Evolutionary conservation across 1,284 basidiomycete genomes (phyloP).

Genomic region (Boletus holoroseus): DNA sequence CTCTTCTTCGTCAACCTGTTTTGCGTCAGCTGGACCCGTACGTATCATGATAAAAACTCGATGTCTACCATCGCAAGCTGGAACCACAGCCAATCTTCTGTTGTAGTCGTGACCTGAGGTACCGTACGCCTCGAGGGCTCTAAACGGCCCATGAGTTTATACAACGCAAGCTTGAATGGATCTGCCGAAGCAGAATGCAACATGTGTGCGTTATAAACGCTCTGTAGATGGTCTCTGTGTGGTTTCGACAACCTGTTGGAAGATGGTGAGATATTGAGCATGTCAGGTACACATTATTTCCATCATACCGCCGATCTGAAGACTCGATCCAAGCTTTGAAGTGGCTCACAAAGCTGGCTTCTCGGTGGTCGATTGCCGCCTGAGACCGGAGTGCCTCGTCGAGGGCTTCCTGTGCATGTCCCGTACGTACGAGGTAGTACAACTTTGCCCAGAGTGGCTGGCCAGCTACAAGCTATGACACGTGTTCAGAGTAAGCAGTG

Average conservation of each 20-base stretch:
- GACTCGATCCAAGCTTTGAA: slow-evolving; percentile 87
- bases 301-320: slow-evolving; percentile 62
- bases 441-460: slow-evolving; percentile 90
- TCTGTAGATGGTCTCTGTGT: slow-evolving; percentile 79
- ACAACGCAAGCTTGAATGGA: slow-evolving; percentile 93
- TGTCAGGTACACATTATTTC: slow-evolving; percentile 1
- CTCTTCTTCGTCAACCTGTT: slow-evolving; percentile 68
- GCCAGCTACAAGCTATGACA: slow-evolving; percentile 65
- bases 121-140: slow-evolving; percentile 82
- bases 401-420: slow-evolving; percentile 77
- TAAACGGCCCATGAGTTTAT: slow-evolving; percentile 92
- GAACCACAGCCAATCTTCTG: slow-evolving; percentile 99
- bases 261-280: slow-evolving; percentile 4
- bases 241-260: slow-evolving; percentile 62
- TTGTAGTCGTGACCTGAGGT: slow-evolving; percentile 81
- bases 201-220: slow-evolving; percentile 91
- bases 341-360: slow-evolving; percentile 79
- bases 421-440: slow-evolving; percentile 87
- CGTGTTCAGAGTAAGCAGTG: background rate
- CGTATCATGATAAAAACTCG: background rate
- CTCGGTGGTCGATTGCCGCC: slow-evolving; percentile 71
- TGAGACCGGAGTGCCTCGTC: slow-evolving; percentile 71
- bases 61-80: slow-evolving; percentile 75
- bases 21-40: background rate
- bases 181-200: slow-evolving; percentile 80